A percentile compares a stretch with the other conserved stretches of the same genome.
Evolutionary conservation across 768 basidiomycete species (phyloP).

Genomic region (Trametes cubensis): DNA sequence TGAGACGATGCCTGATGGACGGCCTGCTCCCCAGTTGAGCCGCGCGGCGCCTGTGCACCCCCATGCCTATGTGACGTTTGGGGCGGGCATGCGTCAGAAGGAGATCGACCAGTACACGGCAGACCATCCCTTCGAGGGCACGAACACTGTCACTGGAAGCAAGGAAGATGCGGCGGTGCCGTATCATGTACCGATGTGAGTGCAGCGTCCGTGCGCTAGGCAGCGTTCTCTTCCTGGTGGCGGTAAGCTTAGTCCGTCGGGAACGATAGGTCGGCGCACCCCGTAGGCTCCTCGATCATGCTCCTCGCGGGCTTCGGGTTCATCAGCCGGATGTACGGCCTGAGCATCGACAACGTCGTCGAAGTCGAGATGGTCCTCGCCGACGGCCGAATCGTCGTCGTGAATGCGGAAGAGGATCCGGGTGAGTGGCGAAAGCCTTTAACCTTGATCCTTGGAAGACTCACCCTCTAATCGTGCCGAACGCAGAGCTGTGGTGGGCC

Average conservation of each 20-base stretch:
- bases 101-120: slow-evolving; percentile 80
- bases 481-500: slow-evolving; percentile 84
- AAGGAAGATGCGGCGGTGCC: slow-evolving; percentile 61
- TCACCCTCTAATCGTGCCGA: neutral
- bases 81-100: slow-evolving; percentile 83
- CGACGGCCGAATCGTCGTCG: slow-evolving; percentile 82
- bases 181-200: slow-evolving; percentile 81
- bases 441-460: neutral
- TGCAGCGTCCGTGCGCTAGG: slow-evolving; percentile 12
- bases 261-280: slow-evolving; percentile 66
- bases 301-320: slow-evolving; percentile 89
- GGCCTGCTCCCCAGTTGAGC: slow-evolving; percentile 28
- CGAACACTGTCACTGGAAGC: slow-evolving; percentile 42
- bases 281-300: slow-evolving; percentile 79
- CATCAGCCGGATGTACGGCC: slow-evolving; percentile 77
- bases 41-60: slow-evolving; percentile 62
- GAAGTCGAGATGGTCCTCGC: slow-evolving; percentile 92
- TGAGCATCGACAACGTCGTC: slow-evolving; percentile 88
- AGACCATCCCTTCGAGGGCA: slow-evolving; percentile 61
- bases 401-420: slow-evolving; percentile 71
- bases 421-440: slow-evolving; percentile 43
- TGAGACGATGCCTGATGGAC: neutral
- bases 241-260: too few relatives aligned
- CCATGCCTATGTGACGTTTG: slow-evolving; percentile 83
- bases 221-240: too few relatives aligned